Conservation (phyloP, 768 basidiomycete species). For the Mycena amicta region DNA sequence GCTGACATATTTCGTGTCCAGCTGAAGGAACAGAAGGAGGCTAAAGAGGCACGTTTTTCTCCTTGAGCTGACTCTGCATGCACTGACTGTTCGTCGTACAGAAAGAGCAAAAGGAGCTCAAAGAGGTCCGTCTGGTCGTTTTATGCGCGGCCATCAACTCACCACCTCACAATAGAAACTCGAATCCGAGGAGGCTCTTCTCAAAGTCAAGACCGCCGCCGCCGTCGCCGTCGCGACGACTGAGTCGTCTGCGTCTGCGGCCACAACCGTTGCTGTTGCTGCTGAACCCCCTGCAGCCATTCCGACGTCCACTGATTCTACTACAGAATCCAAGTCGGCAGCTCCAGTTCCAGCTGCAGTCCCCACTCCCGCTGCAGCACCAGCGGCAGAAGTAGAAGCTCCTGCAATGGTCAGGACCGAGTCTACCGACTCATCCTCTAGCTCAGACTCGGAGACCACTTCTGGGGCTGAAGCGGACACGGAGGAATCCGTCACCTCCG, state of each 20-base stretch:
- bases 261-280: conserved; percentile 17
- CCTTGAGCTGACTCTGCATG: neutral
- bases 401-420: conserved; percentile 4
- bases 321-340: conserved; percentile 27
- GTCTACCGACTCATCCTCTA: conserved; percentile 31
- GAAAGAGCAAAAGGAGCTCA: conserved; percentile 58
- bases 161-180: conserved; percentile 42
- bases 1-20: conserved; percentile 15
- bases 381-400: too few relatives aligned
- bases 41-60: conserved; percentile 42
- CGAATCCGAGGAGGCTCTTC: conserved; percentile 56
- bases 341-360: conserved; percentile 20
- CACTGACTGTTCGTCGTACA: conserved; percentile 17
- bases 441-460: conserved; percentile 62
- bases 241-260: conserved; percentile 38
- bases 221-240: conserved; percentile 40
- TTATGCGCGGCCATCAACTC: conserved; percentile 1
- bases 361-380: conserved; percentile 26
- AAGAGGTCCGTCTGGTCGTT: conserved; percentile 46
- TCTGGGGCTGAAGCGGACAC: conserved; percentile 72
- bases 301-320: conserved; percentile 39
- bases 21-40: conserved; percentile 49
- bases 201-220: conserved; percentile 55
- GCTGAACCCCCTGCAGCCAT: neutral
- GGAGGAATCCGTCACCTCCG: conserved; percentile 75